Percentiles rank a stretch among this genome's conserved stretches.
Evolutionary conservation across 257 asterid species (phyloP).

Genomic region (Scutellaria baicalensis): DNA sequence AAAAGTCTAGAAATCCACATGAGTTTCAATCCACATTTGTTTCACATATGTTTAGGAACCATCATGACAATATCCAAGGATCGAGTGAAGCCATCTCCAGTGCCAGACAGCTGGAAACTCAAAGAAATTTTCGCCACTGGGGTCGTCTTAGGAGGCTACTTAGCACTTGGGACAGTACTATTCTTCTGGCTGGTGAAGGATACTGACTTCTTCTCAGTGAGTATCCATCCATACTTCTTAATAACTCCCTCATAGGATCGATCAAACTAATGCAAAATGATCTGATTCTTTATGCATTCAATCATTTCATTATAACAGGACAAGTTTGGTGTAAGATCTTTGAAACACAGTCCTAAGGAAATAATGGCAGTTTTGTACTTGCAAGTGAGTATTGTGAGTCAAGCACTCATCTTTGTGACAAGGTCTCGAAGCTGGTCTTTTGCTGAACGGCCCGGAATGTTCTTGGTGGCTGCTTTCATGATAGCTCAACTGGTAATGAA

Average conservation of each 20-base stretch:
- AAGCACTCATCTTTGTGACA: conserved; percentile 87
- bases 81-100: conserved; percentile 95
- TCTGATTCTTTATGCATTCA: background rate
- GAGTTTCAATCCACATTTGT: background rate
- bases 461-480: conserved; percentile 57
- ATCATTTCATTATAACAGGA: conserved; percentile 22
- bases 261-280: background rate
- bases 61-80: conserved; percentile 97
- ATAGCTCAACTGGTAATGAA: conserved; percentile 76
- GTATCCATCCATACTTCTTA: conserved; percentile 8
- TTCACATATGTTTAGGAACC: conserved; percentile 42
- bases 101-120: conserved; percentile 95
- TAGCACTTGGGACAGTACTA: conserved; percentile 72
- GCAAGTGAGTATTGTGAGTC: conserved; percentile 92
- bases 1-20: background rate
- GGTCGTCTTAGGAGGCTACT: conserved; percentile 76
- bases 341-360: conserved; percentile 44
- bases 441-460: conserved; percentile 74
- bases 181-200: conserved; percentile 73
- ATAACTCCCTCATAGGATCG: background rate
- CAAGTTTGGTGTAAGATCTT: conserved; percentile 51
- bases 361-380: conserved; percentile 81
- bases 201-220: conserved; percentile 66
- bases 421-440: conserved; percentile 96
- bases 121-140: conserved; percentile 89